Conservation (phyloP, 2,329 filamentous ascomycete species). For the Cladosporium halotolerans region DNA sequence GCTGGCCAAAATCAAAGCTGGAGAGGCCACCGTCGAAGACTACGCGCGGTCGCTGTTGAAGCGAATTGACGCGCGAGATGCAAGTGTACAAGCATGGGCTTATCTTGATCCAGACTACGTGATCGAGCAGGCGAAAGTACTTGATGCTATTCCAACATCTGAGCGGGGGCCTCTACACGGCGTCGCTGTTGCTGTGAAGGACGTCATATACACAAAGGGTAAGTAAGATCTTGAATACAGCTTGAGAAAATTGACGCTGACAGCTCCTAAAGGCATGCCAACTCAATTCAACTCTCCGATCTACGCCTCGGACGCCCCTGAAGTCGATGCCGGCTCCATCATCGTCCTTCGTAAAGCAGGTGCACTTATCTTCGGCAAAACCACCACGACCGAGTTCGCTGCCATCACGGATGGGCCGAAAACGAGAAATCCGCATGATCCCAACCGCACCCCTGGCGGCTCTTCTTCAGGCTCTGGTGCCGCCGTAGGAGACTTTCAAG, state of each 20-base stretch:
- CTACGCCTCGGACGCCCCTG: conserved; percentile 41
- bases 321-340: conserved; percentile 49
- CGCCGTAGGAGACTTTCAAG: conserved; percentile 19
- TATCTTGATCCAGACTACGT: conserved; percentile 33
- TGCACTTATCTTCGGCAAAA: conserved; percentile 54
- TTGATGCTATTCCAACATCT: conserved; percentile 45
- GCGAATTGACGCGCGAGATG: conserved; percentile 6
- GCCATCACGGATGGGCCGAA: conserved; percentile 46
- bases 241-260: conserved; percentile 20
- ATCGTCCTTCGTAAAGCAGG: conserved; percentile 49
- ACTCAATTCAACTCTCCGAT: conserved; percentile 52
- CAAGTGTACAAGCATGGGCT: conserved; percentile 10
- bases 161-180: conserved; percentile 53
- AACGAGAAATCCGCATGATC: conserved; percentile 53
- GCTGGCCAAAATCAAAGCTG: conserved; percentile 32
- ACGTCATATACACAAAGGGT: conserved; percentile 48
- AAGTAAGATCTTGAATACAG: conserved; percentile 28
- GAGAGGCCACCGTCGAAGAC: conserved; percentile 43
- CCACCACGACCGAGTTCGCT: conserved; percentile 60
- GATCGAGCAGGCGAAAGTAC: conserved; percentile 42
- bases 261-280: conserved; percentile 41
- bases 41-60: conserved; percentile 2
- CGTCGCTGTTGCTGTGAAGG: conserved; percentile 54
- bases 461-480: conserved; percentile 25
- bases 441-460: conserved; percentile 24